These are phyloP conservation scores for Coelastrella sp. DNA, from an alignment of 139 green algal genomes.

Conservation along the genomic window DNA sequence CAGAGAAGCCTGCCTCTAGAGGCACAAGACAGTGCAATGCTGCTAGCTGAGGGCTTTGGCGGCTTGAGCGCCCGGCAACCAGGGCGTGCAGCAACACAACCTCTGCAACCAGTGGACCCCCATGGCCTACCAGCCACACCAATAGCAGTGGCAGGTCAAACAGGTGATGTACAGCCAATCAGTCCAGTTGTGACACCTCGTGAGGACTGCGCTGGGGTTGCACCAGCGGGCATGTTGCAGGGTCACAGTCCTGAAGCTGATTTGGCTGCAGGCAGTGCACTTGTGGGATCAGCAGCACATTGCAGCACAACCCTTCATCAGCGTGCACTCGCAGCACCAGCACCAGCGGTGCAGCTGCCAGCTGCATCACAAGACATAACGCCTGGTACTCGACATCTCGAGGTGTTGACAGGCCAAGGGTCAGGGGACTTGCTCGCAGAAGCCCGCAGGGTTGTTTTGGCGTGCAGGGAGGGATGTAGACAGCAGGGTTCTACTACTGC, in stretches of 20 bases:
- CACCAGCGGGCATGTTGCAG: neutral
- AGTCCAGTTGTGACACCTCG: neutral
- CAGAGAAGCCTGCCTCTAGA: neutral
- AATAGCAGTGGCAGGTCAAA: neutral
- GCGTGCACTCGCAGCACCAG: neutral
- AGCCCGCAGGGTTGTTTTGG: neutral
- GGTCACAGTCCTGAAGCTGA: too few relatives aligned
- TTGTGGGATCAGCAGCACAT: too few relatives aligned
- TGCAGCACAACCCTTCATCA: neutral
- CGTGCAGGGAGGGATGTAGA: neutral
- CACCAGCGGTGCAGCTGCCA: conserved; percentile 1
- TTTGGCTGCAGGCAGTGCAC: too few relatives aligned
- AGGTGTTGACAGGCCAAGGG: conserved; percentile 25
- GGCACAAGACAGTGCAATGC: conserved; percentile 35
- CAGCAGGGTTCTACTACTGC: neutral
- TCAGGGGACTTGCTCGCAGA: neutral
- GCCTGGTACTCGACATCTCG: neutral
- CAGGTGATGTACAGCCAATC: neutral
- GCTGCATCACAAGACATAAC: neutral
- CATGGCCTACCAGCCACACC: neutral
- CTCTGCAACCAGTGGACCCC: neutral
- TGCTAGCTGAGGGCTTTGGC: neutral
- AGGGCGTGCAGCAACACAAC: neutral
- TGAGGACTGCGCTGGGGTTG: neutral
- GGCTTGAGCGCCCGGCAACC: neutral